Evolutionary conservation across 2,329 filamentous ascomycete species (phyloP), one percentile per base, ranked within the genome.

Genomic region (Drechslerella coelobrocha): DNA sequence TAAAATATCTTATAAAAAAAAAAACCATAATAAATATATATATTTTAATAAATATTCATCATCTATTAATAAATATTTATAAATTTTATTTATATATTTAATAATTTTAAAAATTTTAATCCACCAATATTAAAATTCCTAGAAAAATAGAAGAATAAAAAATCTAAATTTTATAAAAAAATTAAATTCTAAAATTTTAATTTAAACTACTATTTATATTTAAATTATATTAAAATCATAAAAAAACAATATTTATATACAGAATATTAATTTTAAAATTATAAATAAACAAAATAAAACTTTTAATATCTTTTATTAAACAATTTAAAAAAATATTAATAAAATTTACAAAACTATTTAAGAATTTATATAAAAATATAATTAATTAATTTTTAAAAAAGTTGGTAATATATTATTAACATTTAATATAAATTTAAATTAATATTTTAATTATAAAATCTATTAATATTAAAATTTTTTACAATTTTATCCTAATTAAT

Each of bases 61-160:
- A 23, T 50, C 24, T 50, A 24, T 50, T 50, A 50, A 50, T 50
- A 21, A 23, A 21, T 50, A 6, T 24, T 50, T 24, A 24, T 50
- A 6, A 12, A 12, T 12, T 34, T 34, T 34, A 34, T 34, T 34
- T 12, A 34, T 12, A 12, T 12, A 34, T 34, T 12, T 12, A 34
- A 12, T 12, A 34, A 34, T 34, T 12, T 34, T 12, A 34, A 34
- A 34, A 12, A 12, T 34, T 34, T 12, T 34, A 12, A 34, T 34
- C 29, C 29, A 12, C 29, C 29, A 34, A 34, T 34, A 34, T 34
- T 34, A 12, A 12, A 34, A 34, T 34, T 34, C 29, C 29, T 12
- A 12, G 29, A 34, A 34, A 12, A 12, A 12, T 12, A 34, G 29
- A 34, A 12, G 29, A 34, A 34, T 34, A 34, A 34, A 34, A 12